These are phyloP conservation scores for Colletotrichum musae DNA, from an alignment of 2,329 filamentous ascomycete species.

Conservation along the genomic window DNA sequence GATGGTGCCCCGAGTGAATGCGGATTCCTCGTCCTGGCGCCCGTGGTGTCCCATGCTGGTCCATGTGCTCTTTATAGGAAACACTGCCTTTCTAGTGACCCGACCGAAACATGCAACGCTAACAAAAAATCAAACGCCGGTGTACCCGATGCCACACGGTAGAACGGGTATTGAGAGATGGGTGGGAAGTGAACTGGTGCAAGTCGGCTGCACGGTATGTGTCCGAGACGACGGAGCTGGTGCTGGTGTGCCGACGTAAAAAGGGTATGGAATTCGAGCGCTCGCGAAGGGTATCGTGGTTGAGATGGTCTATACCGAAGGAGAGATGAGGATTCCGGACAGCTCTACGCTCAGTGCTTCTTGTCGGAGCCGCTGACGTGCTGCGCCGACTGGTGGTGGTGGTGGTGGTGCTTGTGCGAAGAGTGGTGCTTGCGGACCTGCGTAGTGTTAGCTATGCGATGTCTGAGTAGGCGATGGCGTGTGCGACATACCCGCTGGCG, in stretches of 20 bases:
- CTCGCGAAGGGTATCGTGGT: conserved; percentile 39
- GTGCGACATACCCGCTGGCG: conserved; percentile 52
- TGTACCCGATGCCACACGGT: conserved; percentile 37
- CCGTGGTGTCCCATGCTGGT: conserved; percentile 23
- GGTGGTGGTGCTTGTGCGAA: conserved; percentile 37
- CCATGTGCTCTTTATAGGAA: conserved; percentile 28
- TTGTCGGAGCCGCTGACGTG: conserved; percentile 36
- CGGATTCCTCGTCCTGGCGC: conserved; percentile 9
- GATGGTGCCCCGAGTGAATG: conserved; percentile 19
- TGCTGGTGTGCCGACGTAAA: conserved; percentile 27
- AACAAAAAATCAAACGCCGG: conserved; percentile 36
- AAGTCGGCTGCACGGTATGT: conserved; percentile 23
- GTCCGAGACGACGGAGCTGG: background rate
- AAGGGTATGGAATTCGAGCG: conserved; percentile 40
- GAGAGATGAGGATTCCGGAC: background rate
- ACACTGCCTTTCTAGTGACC: conserved; percentile 31
- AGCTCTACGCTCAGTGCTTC: conserved; percentile 33
- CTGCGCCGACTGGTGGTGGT: conserved; percentile 35
- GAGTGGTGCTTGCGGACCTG: conserved; percentile 41
- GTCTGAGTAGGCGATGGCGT: background rate
- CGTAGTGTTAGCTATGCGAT: conserved; percentile 16
- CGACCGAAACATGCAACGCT: conserved; percentile 39
- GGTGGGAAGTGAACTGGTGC: conserved; percentile 8
- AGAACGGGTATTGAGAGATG: conserved; percentile 29
- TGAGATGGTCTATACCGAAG: conserved; percentile 35